These are phyloP conservation scores for Pseudofabraea citricarpa DNA, from an alignment of 2,329 filamentous ascomycete genomes.

Conservation along the genomic window DNA sequence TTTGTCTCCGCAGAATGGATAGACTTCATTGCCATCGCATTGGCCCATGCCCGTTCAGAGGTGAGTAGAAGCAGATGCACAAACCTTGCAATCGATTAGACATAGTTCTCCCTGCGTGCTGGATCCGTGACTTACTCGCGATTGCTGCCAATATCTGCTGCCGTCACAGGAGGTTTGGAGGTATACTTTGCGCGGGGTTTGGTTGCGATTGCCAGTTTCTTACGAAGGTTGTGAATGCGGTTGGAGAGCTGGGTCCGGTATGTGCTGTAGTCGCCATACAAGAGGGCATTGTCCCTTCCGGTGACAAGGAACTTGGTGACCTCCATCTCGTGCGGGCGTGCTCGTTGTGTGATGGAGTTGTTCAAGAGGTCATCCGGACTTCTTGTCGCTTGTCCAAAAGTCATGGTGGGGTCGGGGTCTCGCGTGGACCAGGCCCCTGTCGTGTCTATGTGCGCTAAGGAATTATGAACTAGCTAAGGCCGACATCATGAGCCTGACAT, in stretches of 20 bases:
- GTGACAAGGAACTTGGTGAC: slow-evolving; percentile 81
- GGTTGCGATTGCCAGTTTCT: slow-evolving; percentile 78
- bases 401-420: slow-evolving; percentile 6
- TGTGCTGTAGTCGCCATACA: slow-evolving; percentile 82
- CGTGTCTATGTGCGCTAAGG: neutral
- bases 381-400: too few species aligned
- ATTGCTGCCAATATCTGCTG: slow-evolving; percentile 70
- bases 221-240: slow-evolving; percentile 76
- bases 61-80: slow-evolving; percentile 76
- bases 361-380: neutral
- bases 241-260: slow-evolving; percentile 79
- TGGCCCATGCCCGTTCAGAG: slow-evolving; percentile 88
- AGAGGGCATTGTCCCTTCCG: slow-evolving; percentile 75
- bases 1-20: slow-evolving; percentile 74
- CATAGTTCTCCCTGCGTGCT: neutral
- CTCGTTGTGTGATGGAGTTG: neutral
- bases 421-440: neutral
- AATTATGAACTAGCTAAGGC: too few species aligned
- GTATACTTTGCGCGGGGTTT: slow-evolving; percentile 84
- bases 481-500: too few species aligned
- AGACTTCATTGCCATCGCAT: slow-evolving; percentile 92
- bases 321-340: too few species aligned
- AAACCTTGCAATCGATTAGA: slow-evolving; percentile 47
- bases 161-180: slow-evolving; percentile 63
- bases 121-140: slow-evolving; percentile 56